Base-by-base conservation (phyloP, 371 early-diverging fungal genomes). In the Apophysomyces variabilis region DNA sequence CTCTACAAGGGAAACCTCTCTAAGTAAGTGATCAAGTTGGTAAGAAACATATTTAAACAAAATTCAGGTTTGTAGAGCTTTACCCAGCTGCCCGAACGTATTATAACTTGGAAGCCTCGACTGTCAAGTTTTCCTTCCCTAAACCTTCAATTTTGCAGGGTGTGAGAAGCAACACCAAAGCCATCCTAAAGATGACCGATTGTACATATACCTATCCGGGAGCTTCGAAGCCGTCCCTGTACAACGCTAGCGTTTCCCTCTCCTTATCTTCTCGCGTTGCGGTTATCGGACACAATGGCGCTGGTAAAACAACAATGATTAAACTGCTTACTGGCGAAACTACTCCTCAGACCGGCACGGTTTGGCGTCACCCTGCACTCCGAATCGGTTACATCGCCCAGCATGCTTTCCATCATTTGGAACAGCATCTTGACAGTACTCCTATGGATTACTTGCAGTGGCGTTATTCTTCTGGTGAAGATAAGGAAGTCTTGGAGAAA, bases 341-440 rank as follows among this genome's bases (percentile, higher is more conserved):
- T 13, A 71, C 76, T 16, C 89, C 92, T 41, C 87, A 88, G 68
- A 77, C 78, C 13, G 90, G 91, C 60, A 74, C 78, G 45, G 90
- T 93, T 37, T 90, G 89, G 90, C 81, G 84, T 65, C 86, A 86
- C 66, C 91, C 91, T 57, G 89, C 88, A 67, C 82, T 92, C 36
- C 92, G 94, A 70, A 86, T 92, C 65, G 93, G 90, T 66, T 95
- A 94, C 71, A 92, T 95, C 70, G 92, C 95, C 16, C 96, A 96
- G 84, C 93, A 95, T 71, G 92, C 92, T 62, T 92, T 93, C 91
- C 90, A 93, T 75, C 92, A 93, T 71, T 82, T 93, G 75, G 90
- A 92, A 62, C 89, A 91, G 73, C 93, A 93, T 70, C 71, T 91
- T 61, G 92, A 92, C 65, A 83, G 87, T 74, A 91, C 93, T 2